Base-by-base conservation (phyloP, 2,329 filamentous ascomycete genomes). In the Huntiella abstrusa region DNA sequence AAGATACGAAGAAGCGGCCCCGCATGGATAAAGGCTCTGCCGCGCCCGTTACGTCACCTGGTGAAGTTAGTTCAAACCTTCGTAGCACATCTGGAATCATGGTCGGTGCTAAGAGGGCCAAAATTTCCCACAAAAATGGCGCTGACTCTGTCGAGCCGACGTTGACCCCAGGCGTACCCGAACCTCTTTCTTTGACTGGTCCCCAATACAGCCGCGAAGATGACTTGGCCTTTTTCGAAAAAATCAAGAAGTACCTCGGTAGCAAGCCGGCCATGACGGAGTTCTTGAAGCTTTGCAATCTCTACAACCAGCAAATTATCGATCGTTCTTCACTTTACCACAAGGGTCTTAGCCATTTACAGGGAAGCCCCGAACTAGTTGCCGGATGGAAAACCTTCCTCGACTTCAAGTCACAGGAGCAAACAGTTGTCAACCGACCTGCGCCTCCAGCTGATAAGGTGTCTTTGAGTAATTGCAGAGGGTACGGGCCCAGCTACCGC, bases 251-350 rank as follows among this genome's bases (percentile, higher is more conserved):
- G 62, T 88, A 81, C 56, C 84, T 98, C 49, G 79, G 81, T 51
- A 96, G 96, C 60, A 83, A 93, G 59, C 82, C 84, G 47, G 80
- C 80, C 2, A 92, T 93, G 71, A 87, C 83, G 55, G 91, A 98
- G 60, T 98, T 98, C 61, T 64, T 98, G 52, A 98, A 98, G 65
- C 75, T 98, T 5, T 91, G 88, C 67, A 98, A 96, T 54, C 70
- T 98, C 28, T 98, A 85, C 64, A 91, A 83, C 16, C 83, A 93
- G 55, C 87, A 92, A 54, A 71, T 98, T 43, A 92, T 98, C 51
- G 85, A 93, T 56, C 80, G 80, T 48, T 78, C 83, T 51, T 77
- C 85, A 2, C 67, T 98, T 11, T 75, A 91, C 19, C 79, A 85
- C 58, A 83, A 91, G 58, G 84, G 85, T 2, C 76, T 79, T 46